phyloP scores from a whole-genome alignment of 1,139 yeast genomes.

The Suhomyces anneliseae region DNA sequence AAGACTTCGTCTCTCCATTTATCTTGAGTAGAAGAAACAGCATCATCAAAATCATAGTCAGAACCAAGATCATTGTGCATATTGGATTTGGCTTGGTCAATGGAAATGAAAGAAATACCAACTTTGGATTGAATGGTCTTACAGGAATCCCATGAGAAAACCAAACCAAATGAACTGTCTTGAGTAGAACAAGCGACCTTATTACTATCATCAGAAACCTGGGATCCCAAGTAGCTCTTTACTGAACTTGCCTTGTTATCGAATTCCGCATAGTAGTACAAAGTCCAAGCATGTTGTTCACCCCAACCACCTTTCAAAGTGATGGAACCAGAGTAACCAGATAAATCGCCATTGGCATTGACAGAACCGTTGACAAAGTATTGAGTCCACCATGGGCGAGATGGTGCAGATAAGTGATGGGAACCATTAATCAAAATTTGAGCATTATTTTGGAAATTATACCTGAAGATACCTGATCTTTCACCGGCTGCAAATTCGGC shows the following conservation, averaged over 20 bases:
- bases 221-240: constrained; percentile 15
- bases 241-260: constrained; percentile 17
- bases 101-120: constrained; percentile 35
- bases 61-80: constrained; percentile 20
- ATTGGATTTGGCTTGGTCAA: constrained; percentile 31
- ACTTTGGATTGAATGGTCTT: constrained; percentile 21
- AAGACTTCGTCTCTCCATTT: constrained; percentile 32
- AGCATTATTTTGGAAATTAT: constrained; percentile 19
- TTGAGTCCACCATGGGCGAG: constrained; percentile 35
- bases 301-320: constrained; percentile 36
- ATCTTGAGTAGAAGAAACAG: constrained; percentile 20
- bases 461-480: constrained; percentile 27
- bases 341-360: constrained; percentile 16
- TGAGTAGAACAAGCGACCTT: constrained; percentile 10
- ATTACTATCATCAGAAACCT: not conserved
- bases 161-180: constrained; percentile 23
- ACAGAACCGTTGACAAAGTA: constrained; percentile 28
- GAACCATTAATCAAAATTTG: constrained; percentile 27
- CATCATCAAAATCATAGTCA: constrained; percentile 20
- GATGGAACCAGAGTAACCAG: constrained; percentile 26
- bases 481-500: constrained; percentile 30
- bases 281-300: constrained; percentile 27
- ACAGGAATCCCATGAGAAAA: constrained; percentile 20
- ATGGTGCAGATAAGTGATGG: constrained; percentile 28
- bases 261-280: constrained; percentile 32